phyloP scores from a whole-genome alignment of 805 yeast genomes.

The Metschnikowia matae region DNA sequence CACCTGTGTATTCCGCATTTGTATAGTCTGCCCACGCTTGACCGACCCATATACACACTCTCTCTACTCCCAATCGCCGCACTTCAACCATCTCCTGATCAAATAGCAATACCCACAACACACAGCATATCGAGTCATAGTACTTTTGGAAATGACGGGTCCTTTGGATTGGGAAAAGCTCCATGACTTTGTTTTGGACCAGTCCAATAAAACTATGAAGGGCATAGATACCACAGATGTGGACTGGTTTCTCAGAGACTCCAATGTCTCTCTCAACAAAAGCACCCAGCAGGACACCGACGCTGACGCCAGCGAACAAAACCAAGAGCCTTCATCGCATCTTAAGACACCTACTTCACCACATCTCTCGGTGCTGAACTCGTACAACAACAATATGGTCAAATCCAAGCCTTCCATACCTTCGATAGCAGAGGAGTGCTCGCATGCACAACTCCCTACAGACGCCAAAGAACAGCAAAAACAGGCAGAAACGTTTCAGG shows the following conservation, averaged over 20 bases:
- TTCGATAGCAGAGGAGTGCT: conserved; percentile 20
- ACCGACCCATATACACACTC: not conserved
- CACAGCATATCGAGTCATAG: not conserved
- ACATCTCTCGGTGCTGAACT: conserved; percentile 22
- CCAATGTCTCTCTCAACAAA: conserved; percentile 11
- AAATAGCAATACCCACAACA: not conserved
- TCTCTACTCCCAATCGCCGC: not conserved
- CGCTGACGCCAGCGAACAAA: not conserved
- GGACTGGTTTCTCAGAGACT: conserved; percentile 49
- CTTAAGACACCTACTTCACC: conserved; percentile 20
- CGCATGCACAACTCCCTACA: not conserved
- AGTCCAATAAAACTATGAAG: conserved; percentile 10
- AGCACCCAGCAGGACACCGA: not conserved
- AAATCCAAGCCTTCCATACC: conserved; percentile 35
- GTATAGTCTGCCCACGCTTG: not conserved
- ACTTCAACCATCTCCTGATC: not conserved
- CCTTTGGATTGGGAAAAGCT: conserved; percentile 12
- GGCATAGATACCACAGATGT: conserved; percentile 43
- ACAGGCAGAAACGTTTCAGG: not conserved
- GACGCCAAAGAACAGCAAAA: not conserved
- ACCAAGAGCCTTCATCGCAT: not conserved
- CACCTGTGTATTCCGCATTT: not conserved
- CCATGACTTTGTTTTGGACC: conserved; percentile 12
- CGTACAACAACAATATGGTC: conserved; percentile 26
- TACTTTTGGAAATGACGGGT: not conserved